Base-by-base conservation (phyloP, 495 filamentous ascomycete species). In the Penicilliopsis zonata region DNA sequence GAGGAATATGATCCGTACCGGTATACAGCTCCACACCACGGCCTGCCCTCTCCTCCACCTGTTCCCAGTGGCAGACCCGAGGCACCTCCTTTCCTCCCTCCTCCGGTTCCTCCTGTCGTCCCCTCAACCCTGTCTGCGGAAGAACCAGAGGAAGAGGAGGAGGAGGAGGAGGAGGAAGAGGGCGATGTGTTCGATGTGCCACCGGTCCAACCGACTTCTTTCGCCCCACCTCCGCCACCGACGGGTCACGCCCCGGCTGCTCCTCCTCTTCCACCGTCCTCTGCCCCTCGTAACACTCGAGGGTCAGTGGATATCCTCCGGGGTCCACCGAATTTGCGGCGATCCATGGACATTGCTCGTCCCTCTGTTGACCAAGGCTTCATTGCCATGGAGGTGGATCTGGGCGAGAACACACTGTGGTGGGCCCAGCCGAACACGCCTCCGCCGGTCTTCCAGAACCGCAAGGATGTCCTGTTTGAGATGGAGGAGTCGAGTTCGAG, bases 351-450 rank as follows among this genome's bases (percentile, higher is more conserved):
- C 41, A 58, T 70, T 21, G 40, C 63, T 19, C 69, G 79, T 19
- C 65, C 73, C 3, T 76, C 72, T 16, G 64, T 76, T 40, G 88
- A 94, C 30, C 72, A 73, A 23, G 78, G 83, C 5, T 90, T 67
- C 50, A 83, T 96, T 39, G 90, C 90, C 31, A 76, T 72, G 34
- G 86, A 95, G 30, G 55, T 95, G 40, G 88, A 96, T 46, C 63
- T 96, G 18, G 74, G 70, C 6, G 61, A 66, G 34, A 62, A 59
- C 30, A 80, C 73, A 1, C 65, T 76, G 23, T 98, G 90, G 90
- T 98, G 86, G 86, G 68, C 75, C 28, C 70, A 80, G 43, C 65
- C 78, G 12, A 58, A 63, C 19, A 76, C 67, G 14, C 72, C 84
- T 3, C 90, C 90, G 7, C 82, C 90, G 1, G 62, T 70, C 6